Percentiles rank a stretch among this genome's conserved stretches.
Conservation (phyloP, 495 filamentous ascomycete genomes). For the Penicillium roqueforti region DNA sequence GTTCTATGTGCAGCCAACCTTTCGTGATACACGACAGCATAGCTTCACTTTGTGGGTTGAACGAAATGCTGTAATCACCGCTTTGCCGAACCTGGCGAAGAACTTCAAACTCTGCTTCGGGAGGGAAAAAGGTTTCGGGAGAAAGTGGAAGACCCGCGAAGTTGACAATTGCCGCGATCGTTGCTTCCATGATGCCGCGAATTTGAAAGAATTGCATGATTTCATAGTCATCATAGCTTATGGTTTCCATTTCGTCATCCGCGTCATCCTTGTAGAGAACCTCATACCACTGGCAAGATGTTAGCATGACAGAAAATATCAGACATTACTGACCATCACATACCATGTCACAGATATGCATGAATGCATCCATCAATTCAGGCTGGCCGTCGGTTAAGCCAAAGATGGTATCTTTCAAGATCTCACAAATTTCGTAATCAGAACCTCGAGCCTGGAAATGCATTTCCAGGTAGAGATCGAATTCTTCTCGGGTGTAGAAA, state of each 20-base stretch:
- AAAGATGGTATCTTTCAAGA: not conserved
- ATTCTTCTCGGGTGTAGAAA: not conserved
- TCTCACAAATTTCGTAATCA: not conserved
- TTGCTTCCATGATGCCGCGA: not conserved
- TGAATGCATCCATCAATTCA: not conserved
- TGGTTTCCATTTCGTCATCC: no score
- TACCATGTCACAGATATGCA: not conserved
- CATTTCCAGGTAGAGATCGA: not conserved
- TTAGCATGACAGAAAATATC: not conserved
- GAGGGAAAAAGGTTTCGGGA: not conserved
- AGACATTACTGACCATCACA: not conserved
- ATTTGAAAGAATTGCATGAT: not conserved
- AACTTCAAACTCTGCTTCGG: not conserved
- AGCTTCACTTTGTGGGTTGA: not conserved
- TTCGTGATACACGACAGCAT: not conserved
- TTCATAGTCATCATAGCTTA: not conserved
- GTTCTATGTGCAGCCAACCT: not conserved
- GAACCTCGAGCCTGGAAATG: not conserved
- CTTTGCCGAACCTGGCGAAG: not conserved
- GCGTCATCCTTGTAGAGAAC: not conserved
- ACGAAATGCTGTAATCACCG: not conserved
- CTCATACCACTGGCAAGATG: not conserved
- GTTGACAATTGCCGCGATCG: not conserved
- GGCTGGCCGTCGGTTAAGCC: not conserved
- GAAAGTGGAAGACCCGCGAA: not conserved